Base-by-base conservation (phyloP, 441 rosid species). In the Populus hybrid region DNA sequence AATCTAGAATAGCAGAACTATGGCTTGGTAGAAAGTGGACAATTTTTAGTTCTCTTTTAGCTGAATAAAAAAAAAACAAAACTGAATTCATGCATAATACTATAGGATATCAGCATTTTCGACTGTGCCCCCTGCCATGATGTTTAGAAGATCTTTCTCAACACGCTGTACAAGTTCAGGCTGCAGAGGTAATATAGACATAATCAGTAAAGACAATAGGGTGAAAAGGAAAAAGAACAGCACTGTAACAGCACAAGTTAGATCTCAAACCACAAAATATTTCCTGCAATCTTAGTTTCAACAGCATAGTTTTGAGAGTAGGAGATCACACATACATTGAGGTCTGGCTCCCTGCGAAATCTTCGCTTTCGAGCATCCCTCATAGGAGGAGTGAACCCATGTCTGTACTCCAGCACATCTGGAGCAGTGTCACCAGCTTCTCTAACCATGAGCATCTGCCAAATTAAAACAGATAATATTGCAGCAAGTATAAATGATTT, bases 311-410 rank as follows among this genome's bases (percentile, higher is more conserved):
- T 61, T 38, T 64, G 24, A 53, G 64, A 42, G 70, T 59, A 59
- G 40, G 3, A 79, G 61, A 20, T 1, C 35, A 38, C 35, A 4
- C n/a, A 40, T 95, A 93, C 97, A 88, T 93, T 93, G 69, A 95
- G 89, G 82, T 93, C 99, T 64, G 98, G 97, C 84, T 92, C 97
- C 80, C 99, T 88, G n/a, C 95, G 94, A 63, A 95, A 93, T 83
- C 99, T 88, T 81, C 98, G 88, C 87, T 92, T 95, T 24, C 99
- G 87, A 70, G 98, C 95, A 86, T 95, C 99, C 81, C 94, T 91
- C 97, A 91, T 88, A 16, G 98, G 97, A 84, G 98, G 93, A 68
- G 98, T 91, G 73, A 95, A 83, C 81, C 99, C 98, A 79, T 93
- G 99, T 74, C 94, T 90, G 82, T 90, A 91, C 84, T 93, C 97